These are phyloP conservation scores for Phanerodontia chrysosporium DNA, from an alignment of 768 basidiomycete species.

Conservation along the genomic window DNA sequence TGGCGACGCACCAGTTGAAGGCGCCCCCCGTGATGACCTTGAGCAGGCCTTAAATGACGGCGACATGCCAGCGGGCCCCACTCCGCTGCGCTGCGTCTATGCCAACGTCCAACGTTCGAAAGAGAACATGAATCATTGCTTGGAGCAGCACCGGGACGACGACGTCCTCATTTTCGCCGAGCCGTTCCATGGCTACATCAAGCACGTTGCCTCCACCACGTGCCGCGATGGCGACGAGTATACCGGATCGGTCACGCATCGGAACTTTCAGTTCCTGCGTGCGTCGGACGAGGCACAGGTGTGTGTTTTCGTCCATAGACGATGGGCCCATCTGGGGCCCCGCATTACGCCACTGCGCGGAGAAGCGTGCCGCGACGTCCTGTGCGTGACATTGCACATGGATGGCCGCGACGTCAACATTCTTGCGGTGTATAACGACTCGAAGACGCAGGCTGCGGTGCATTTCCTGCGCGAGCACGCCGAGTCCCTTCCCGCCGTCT, in stretches of 20 bases:
- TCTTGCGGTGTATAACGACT: constrained; percentile 1
- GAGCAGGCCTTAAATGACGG: too few relatives aligned
- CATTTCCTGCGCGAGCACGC: not conserved
- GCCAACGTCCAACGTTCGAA: not conserved
- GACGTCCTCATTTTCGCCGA: not conserved
- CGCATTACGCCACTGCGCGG: not conserved
- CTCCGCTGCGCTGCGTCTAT: not conserved
- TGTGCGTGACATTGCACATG: not conserved
- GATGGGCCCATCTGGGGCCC: not conserved
- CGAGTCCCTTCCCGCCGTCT: not conserved
- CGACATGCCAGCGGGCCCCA: not conserved
- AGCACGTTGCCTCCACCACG: not conserved
- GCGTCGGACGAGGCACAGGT: not conserved
- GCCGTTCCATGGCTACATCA: not conserved
- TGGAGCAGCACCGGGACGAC: not conserved
- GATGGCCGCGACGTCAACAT: not conserved
- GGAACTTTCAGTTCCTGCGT: not conserved
- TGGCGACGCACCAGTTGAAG: too few relatives aligned
- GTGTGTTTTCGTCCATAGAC: not conserved
- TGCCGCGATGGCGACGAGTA: not conserved
- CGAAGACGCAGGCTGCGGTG: not conserved
- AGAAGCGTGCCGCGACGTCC: not conserved
- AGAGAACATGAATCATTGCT: not conserved
- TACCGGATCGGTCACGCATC: not conserved
- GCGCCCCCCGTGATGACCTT: too few relatives aligned